phyloP scores from a whole-genome alignment of 2,329 filamentous ascomycete species.

The Ciborinia camelliae region DNA sequence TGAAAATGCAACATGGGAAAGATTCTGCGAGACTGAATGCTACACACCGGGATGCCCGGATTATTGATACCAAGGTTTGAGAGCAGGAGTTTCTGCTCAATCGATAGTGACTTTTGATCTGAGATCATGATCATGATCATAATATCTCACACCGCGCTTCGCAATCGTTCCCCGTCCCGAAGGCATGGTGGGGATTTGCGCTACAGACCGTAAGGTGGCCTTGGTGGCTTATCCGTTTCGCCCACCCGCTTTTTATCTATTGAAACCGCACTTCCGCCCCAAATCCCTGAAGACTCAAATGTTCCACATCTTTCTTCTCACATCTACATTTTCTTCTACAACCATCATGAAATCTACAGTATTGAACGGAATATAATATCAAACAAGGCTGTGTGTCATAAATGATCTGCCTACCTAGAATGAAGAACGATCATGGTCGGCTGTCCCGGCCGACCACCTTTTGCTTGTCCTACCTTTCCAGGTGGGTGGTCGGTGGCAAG shows the following conservation, averaged over 20 bases:
- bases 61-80: neutral
- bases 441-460: neutral
- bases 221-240: constrained; percentile 12
- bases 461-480: neutral
- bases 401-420: neutral
- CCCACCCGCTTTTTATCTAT: neutral
- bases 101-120: neutral
- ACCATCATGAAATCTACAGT: neutral
- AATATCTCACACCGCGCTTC: neutral
- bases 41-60: neutral
- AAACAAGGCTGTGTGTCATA: constrained; percentile 4
- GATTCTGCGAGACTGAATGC: neutral
- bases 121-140: constrained; percentile 1
- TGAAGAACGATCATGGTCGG: neutral
- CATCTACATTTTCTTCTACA: neutral
- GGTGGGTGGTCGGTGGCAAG: neutral
- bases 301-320: neutral
- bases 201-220: constrained; percentile 6
- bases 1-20: neutral
- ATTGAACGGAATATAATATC: neutral
- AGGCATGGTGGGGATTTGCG: constrained; percentile 1
- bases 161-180: neutral
- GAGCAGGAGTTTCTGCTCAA: neutral
- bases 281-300: neutral
- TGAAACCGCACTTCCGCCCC: neutral